Base-by-base conservation (phyloP, 2,329 filamentous ascomycete genomes). In the Cytospora chrysosperma region DNA sequence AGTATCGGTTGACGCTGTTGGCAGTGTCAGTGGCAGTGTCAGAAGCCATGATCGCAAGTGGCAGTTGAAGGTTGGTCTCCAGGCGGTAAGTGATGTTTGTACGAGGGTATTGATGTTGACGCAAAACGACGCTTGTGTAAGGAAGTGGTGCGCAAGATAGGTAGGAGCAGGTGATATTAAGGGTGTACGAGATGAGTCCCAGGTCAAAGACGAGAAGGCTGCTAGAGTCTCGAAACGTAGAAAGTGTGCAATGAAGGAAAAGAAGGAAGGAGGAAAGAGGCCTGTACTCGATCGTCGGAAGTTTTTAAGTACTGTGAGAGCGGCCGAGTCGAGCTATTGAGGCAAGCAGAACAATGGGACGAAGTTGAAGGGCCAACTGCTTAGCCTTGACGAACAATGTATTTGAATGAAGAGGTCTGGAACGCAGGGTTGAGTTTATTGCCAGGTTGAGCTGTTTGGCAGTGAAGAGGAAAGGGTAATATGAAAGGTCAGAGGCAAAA, bases 1-100 rank as follows among this genome's bases (percentile, higher is more conserved):
- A 97, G 76, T 96, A 96, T 68, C 94, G 90, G 75, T 97, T 96
- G 65, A 89, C 82, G 69, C 92, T 96, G 70, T 55, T 53, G 40
- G 43, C 55, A 58, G 37, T 32, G 61, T 66, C 47, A 66, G 61
- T 56, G 40, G 43, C 55, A 58, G 37, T 32, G 61, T 66, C 47
- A 66, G 61, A 54, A 13, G 21, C 37, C 27, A 21, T 47, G 43
- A 13, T 47, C 43, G n/a, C n/a, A 47, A 61, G 7, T 47, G 19
- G 56, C 13, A 40, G n/a, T 59, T 34, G 28, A 32, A 43, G 19
- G 19, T 27, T 32, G 12, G 26, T 54, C 37, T 19, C 40, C 17
- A 43, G 21, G 13, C 19, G 3, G 17, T n/a, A 49, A 61, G 21
- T 47, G 9, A 24, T 24, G 43, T 24, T 47, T 9, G 19, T 40